Conservation (phyloP, 2,329 filamentous ascomycete species). For the Penicillium janthinellum region DNA sequence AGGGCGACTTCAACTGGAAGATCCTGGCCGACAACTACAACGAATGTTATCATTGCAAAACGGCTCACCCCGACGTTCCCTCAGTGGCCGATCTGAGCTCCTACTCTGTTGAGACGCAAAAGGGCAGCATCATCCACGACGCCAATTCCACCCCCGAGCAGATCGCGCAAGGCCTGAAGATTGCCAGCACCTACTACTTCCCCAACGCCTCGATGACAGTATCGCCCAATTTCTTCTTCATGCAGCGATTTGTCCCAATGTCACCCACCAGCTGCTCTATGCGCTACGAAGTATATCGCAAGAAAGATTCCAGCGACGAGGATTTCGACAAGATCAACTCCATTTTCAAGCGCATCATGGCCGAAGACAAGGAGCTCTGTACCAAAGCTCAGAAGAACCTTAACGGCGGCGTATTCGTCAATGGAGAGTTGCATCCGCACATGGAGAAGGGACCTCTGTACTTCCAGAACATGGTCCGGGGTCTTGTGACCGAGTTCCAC, state of each 20-base stretch:
- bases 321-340: slow-evolving; percentile 59
- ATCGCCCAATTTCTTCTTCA: slow-evolving; percentile 60
- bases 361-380: slow-evolving; percentile 66
- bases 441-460: slow-evolving; percentile 60
- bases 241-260: slow-evolving; percentile 63
- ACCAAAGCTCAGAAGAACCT: slow-evolving; percentile 61
- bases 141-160: slow-evolving; percentile 50
- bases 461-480: slow-evolving; percentile 57
- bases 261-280: slow-evolving; percentile 55
- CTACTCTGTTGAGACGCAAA: slow-evolving; percentile 54
- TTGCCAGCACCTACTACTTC: slow-evolving; percentile 39
- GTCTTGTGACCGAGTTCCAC: slow-evolving; percentile 51
- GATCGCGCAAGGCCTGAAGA: slow-evolving; percentile 47
- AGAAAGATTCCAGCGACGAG: slow-evolving; percentile 59
- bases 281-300: slow-evolving; percentile 65
- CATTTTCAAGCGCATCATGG: slow-evolving; percentile 65
- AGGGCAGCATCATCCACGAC: slow-evolving; percentile 53
- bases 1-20: slow-evolving; percentile 27
- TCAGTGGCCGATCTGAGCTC: slow-evolving; percentile 55
- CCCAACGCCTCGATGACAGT: slow-evolving; percentile 39
- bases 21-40: slow-evolving; percentile 35
- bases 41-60: slow-evolving; percentile 56
- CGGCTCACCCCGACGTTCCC: slow-evolving; percentile 25
- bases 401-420: slow-evolving; percentile 61
- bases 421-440: slow-evolving; percentile 61